Conservation (phyloP, 2,329 filamentous ascomycete genomes). For the Dryadomyces quercivorus region DNA sequence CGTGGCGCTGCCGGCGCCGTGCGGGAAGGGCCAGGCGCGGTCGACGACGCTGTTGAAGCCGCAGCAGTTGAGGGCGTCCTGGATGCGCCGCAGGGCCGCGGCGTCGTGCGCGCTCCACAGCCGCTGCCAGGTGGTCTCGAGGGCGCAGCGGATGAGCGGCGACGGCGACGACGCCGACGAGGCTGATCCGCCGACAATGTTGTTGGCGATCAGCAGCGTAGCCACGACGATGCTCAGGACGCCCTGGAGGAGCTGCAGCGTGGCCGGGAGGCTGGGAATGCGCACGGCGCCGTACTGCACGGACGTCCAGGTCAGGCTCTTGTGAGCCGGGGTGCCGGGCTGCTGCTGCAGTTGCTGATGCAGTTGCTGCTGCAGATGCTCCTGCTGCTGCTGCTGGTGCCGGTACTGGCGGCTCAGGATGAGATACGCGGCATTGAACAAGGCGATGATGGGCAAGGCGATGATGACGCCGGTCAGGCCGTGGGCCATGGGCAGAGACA, state of each 20-base stretch:
- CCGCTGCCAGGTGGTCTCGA: constrained; percentile 43
- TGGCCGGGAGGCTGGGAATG: background rate
- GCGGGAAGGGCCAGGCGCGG: constrained; percentile 49
- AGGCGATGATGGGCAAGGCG: constrained; percentile 6
- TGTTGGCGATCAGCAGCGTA: constrained; percentile 26
- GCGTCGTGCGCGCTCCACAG: constrained; percentile 40
- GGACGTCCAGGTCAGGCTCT: background rate
- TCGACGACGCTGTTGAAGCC: constrained; percentile 47
- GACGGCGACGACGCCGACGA: constrained; percentile 19
- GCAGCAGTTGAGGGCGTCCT: constrained; percentile 56
- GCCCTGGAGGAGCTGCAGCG: constrained; percentile 9
- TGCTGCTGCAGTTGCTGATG: background rate
- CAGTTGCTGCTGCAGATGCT: background rate
- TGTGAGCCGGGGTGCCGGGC: background rate
- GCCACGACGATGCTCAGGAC: constrained; percentile 30
- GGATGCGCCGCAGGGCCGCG: constrained; percentile 41
- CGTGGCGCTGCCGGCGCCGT: constrained; percentile 12
- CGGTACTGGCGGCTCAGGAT: background rate
- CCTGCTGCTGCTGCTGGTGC: background rate
- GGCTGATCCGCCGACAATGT: background rate
- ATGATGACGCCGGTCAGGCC: constrained; percentile 6
- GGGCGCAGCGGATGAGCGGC: constrained; percentile 30
- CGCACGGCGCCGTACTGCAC: background rate
- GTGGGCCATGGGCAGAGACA: constrained; percentile 11
- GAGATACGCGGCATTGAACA: constrained; percentile 4